phyloP scores from a whole-genome alignment of 2,329 filamentous ascomycete genomes.

The Chaetomium olivaceum region DNA sequence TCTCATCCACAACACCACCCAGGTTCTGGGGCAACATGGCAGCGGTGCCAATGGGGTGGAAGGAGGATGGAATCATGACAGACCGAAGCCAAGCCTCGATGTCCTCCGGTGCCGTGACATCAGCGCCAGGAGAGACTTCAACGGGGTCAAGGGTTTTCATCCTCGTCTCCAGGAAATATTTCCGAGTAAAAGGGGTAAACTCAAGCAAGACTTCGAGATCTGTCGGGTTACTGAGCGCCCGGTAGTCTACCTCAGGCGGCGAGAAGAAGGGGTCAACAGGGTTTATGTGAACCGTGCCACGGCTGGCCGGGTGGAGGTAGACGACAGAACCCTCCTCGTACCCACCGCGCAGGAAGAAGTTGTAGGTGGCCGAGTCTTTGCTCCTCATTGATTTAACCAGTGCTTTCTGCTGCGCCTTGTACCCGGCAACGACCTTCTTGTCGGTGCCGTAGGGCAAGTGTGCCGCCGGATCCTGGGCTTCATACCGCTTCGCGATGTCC shows the following conservation, averaged over 20 bases:
- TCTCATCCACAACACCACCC: conserved; percentile 48
- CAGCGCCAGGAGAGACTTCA: conserved; percentile 40
- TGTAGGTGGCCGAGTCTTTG: conserved; percentile 37
- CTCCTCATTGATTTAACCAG: conserved; percentile 31
- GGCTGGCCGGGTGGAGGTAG: conserved; percentile 42
- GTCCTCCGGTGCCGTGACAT: conserved; percentile 34
- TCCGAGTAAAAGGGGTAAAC: conserved; percentile 42
- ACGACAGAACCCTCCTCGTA: conserved; percentile 35
- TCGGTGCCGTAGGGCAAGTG: conserved; percentile 40
- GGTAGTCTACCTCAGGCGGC: conserved; percentile 42
- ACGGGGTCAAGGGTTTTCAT: conserved; percentile 38
- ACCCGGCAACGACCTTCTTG: conserved; percentile 41
- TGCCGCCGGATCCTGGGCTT: conserved; percentile 37
- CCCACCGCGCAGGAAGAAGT: conserved; percentile 35
- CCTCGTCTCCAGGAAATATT: conserved; percentile 28
- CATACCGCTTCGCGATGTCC: conserved; percentile 33
- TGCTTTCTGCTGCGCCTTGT: conserved; percentile 39
- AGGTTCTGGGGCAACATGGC: conserved; percentile 47
- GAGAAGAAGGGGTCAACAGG: conserved; percentile 41
- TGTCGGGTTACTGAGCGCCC: conserved; percentile 47
- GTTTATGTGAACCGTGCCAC: conserved; percentile 43
- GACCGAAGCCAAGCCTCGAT: conserved; percentile 31
- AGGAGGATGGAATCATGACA: conserved; percentile 34
- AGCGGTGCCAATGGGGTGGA: conserved; percentile 46
- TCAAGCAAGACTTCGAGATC: conserved; percentile 51